phyloP scores from a whole-genome alignment of 345 rosid species.

The Aquilaria yunnanensis region DNA sequence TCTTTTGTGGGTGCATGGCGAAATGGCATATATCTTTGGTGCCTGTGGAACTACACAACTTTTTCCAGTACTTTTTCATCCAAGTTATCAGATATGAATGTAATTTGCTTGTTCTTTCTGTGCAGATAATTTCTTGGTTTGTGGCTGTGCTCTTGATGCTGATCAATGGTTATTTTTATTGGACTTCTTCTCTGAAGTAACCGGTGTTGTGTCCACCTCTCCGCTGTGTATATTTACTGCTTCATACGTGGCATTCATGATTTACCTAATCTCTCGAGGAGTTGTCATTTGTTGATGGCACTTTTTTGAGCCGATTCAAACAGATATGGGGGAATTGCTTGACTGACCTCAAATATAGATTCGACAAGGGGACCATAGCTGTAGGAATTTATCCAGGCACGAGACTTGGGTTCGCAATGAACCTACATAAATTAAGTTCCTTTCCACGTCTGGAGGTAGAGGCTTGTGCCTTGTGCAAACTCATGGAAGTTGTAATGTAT shows the following conservation, averaged over 20 bases:
- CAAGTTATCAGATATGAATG: not conserved
- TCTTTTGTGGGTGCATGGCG: too few relatives aligned
- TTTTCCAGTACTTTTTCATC: too few relatives aligned
- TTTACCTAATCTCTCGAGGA: conserved; percentile 57
- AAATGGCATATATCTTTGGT: too few relatives aligned
- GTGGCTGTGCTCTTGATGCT: conserved; percentile 76
- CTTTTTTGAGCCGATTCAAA: conserved; percentile 16
- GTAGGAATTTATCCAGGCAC: too few relatives aligned
- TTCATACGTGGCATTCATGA: conserved; percentile 58
- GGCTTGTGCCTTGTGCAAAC: too few relatives aligned
- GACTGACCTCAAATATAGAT: not conserved
- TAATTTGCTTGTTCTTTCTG: not conserved
- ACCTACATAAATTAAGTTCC: too few relatives aligned
- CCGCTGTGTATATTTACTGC: conserved; percentile 32
- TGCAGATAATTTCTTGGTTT: conserved; percentile 69
- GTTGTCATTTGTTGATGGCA: conserved; percentile 30
- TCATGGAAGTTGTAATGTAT: too few relatives aligned
- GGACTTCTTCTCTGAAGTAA: conserved; percentile 63
- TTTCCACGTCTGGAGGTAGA: too few relatives aligned
- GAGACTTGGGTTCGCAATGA: too few relatives aligned
- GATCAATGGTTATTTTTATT: conserved; percentile 75
- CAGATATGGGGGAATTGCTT: conserved; percentile 20
- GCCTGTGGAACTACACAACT: too few relatives aligned
- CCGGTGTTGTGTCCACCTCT: conserved; percentile 31
- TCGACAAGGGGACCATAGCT: too few relatives aligned